Evolutionary conservation across 2,329 filamentous ascomycete genomes (phyloP), one percentile per base, ranked within the genome.

Genomic region (Arthrobotrys sphaeroides): DNA sequence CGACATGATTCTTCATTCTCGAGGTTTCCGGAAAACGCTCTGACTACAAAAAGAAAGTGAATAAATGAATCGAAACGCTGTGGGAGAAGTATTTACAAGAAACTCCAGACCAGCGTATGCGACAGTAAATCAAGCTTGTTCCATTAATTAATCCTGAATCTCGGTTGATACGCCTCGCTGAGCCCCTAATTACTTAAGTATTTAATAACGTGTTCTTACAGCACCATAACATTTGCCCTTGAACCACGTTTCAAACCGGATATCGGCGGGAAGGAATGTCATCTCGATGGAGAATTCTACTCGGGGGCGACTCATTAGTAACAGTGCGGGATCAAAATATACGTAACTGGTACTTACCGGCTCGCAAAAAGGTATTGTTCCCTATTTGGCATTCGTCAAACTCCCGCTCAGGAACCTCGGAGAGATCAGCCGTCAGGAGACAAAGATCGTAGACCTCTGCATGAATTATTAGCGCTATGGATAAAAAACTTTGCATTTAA

Each of bases 171-270:
- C 33, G 10, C 26, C 26, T 18, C 26, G 26, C 33, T 33, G 6
- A 20, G 6, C 10, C 1, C n/a, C 20, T 9, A 0, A 24, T 55
- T 33, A 53, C 28, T 33, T 10, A 33, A 5, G 28, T 10, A 33
- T 10, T 53, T 76, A 76, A 18, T 76, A 76, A 7, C 66, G 61
- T 38, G 73, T 76, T 31, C 64, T 69, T 6, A 76, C 73, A 22
- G 73, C 73, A 42, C 73, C 73, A 20, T 76, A 76, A 51, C 73
- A 76, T 70, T 76, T 76, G 7, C 73, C 73, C 26, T 76, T 76
- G 28, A 76, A 76, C 73, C 73, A 76, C 13, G 73, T 76, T 38
- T 76, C 73, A 28, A 76, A 76, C 13, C 66, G 61, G 40, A 76
- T 76, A 28, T 76, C 73, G 9, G 73, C 73, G 28, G 65, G 64